phyloP scores from a whole-genome alignment of 1,284 basidiomycete species.

The Ganoderma resinaceum region DNA sequence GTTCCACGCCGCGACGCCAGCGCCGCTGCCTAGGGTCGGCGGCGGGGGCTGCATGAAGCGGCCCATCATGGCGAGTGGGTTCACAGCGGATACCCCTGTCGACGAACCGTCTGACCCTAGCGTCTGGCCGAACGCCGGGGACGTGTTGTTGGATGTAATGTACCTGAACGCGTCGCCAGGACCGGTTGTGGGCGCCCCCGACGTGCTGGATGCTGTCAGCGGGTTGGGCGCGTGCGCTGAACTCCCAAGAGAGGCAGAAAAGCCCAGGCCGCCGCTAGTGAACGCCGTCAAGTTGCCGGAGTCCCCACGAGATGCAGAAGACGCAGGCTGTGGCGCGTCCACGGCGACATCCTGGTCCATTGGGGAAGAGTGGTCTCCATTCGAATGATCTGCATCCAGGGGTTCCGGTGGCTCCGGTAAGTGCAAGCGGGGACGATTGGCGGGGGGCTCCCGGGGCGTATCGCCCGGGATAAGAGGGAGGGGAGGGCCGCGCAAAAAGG shows the following conservation, averaged over 20 bases:
- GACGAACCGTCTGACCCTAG: neutral
- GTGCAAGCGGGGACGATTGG: constrained; percentile 53
- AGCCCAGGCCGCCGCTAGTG: constrained; percentile 13
- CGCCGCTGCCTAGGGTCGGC: neutral
- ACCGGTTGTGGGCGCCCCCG: neutral
- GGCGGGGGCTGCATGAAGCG: neutral
- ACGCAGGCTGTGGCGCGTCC: too few relatives aligned
- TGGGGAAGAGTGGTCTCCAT: neutral
- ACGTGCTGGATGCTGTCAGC: constrained; percentile 7
- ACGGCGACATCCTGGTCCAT: neutral
- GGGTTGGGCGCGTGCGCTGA: too few relatives aligned
- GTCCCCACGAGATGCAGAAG: too few relatives aligned
- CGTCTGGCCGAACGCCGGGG: neutral
- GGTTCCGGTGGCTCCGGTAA: constrained; percentile 21
- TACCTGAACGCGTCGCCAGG: constrained; percentile 36
- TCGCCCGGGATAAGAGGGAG: constrained; percentile 41
- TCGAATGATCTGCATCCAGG: neutral
- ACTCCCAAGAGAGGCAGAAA: too few relatives aligned
- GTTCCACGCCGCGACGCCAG: constrained; percentile 22
- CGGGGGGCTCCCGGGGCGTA: constrained; percentile 44
- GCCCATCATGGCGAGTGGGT: constrained; percentile 7
- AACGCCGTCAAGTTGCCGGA: constrained; percentile 29
- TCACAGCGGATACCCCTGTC: constrained; percentile 1
- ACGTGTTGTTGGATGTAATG: constrained; percentile 13
- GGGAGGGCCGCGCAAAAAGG: constrained; percentile 58